Evolutionary conservation across 2,329 filamentous ascomycete genomes (phyloP).

Genomic region (Pestalotiopsis sp.): DNA sequence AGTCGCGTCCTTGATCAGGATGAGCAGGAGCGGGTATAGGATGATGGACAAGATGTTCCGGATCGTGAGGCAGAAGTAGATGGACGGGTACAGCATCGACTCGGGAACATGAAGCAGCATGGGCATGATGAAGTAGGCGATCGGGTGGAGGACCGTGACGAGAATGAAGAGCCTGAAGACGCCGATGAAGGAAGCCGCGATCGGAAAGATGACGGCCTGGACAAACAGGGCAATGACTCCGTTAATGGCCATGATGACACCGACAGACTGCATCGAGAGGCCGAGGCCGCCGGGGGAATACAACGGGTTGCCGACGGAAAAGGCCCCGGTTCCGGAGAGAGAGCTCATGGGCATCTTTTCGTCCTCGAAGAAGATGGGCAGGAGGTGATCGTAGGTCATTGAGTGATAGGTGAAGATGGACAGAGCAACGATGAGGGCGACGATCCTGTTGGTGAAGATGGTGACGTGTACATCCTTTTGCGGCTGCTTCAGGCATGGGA

Average conservation of each 20-base stretch:
- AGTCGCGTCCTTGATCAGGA: constrained; percentile 68
- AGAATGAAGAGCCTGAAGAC: constrained; percentile 61
- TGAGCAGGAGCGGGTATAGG: constrained; percentile 67
- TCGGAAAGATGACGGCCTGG: constrained; percentile 62
- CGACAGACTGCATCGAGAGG: constrained; percentile 62
- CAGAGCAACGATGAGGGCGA: constrained; percentile 78
- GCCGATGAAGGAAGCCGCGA: constrained; percentile 59
- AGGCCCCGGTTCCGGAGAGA: constrained; percentile 27
- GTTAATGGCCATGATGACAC: constrained; percentile 61
- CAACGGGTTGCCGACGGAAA: constrained; percentile 43
- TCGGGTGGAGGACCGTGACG: constrained; percentile 61
- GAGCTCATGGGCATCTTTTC: constrained; percentile 50
- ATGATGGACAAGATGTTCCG: constrained; percentile 65
- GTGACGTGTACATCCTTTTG: constrained; percentile 37
- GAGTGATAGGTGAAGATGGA: constrained; percentile 93
- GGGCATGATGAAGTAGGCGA: constrained; percentile 63
- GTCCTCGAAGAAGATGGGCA: constrained; percentile 93
- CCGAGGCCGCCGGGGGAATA: constrained; percentile 65
- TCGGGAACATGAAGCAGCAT: constrained; percentile 57
- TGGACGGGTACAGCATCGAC: constrained; percentile 52
- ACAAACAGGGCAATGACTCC: constrained; percentile 61
- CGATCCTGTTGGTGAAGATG: constrained; percentile 63
- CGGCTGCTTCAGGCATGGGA: constrained; percentile 24
- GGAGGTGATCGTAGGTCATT: constrained; percentile 90
- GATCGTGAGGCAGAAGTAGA: constrained; percentile 59